phyloP scores from a whole-genome alignment of 2,329 filamentous ascomycete genomes.

The Clonostachys chloroleuca region DNA sequence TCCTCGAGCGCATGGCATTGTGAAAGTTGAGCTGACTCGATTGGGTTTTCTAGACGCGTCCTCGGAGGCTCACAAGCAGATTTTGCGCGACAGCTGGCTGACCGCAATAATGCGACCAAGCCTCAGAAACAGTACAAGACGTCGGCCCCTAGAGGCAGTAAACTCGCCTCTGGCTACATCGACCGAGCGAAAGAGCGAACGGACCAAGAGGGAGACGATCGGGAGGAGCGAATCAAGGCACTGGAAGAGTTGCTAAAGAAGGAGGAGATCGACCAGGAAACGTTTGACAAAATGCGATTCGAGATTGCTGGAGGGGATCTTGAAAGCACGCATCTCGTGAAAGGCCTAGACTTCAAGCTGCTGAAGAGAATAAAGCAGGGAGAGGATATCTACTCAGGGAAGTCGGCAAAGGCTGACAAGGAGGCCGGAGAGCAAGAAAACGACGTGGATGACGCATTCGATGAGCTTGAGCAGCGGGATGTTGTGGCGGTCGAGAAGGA shows the following conservation, averaged over 20 bases:
- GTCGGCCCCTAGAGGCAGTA: conserved; percentile 77
- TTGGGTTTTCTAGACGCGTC: conserved; percentile 49
- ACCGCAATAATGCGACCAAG: conserved; percentile 54
- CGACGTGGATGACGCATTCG: conserved; percentile 62
- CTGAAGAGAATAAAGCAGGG: conserved; percentile 64
- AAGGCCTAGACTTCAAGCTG: conserved; percentile 84
- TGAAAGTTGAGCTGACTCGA: conserved; percentile 11
- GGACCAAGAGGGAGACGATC: conserved; percentile 45
- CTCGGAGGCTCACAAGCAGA: conserved; percentile 53
- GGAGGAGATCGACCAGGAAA: conserved; percentile 75
- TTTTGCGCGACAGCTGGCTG: conserved; percentile 81
- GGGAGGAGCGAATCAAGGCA: conserved; percentile 65
- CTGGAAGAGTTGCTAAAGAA: conserved; percentile 79
- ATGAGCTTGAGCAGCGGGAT: conserved; percentile 49
- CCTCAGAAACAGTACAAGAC: conserved; percentile 72
- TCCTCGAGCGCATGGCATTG: background rate
- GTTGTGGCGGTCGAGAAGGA: conserved; percentile 49
- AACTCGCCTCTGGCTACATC: conserved; percentile 73
- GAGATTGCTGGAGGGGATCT: conserved; percentile 82
- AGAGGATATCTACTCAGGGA: conserved; percentile 55
- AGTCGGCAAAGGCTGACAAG: conserved; percentile 16
- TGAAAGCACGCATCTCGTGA: conserved; percentile 79
- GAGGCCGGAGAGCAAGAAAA: conserved; percentile 22
- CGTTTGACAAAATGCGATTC: conserved; percentile 69
- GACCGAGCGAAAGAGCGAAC: conserved; percentile 71